A percentile compares a stretch with the other conserved stretches of the same genome.
Conservation (phyloP, 1,284 basidiomycete species). For the Irpex sp. region DNA sequence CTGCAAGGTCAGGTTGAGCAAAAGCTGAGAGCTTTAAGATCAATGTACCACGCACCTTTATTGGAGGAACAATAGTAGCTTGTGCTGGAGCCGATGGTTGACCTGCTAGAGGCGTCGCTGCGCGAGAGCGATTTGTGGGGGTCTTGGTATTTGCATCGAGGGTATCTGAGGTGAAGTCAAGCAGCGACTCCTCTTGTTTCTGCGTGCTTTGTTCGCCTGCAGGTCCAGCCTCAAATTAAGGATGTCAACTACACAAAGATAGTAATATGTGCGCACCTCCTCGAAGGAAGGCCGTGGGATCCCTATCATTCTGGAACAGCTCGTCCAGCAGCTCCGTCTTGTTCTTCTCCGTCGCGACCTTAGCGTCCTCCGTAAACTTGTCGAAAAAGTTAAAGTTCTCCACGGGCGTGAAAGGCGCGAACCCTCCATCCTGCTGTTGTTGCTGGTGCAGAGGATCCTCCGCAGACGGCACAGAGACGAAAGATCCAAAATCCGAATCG, state of each 20-base stretch:
- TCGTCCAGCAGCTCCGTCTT: constrained; percentile 56
- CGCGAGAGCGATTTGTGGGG: constrained; percentile 10
- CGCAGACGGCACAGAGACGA: constrained; percentile 57
- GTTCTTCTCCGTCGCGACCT: constrained; percentile 46
- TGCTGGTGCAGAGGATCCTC: constrained; percentile 50
- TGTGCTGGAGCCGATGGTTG: background rate
- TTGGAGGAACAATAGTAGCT: background rate
- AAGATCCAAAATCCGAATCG: constrained; percentile 63
- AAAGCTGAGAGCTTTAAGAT: background rate
- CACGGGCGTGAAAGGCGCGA: constrained; percentile 16
- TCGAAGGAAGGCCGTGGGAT: constrained; percentile 55
- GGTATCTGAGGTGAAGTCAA: background rate
- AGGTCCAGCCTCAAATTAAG: background rate
- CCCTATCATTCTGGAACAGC: constrained; percentile 58
- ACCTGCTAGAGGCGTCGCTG: background rate
- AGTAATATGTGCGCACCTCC: background rate
- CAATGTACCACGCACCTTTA: background rate
- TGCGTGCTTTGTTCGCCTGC: background rate
- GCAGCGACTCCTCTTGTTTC: background rate
- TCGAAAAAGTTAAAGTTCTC: constrained; percentile 51
- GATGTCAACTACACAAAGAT: background rate
- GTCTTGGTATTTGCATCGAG: constrained; percentile 10
- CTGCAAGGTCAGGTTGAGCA: background rate
- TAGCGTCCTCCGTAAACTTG: constrained; percentile 52
- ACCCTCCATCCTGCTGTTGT: background rate